Percentiles rank a stretch among this genome's conserved stretches.
Evolutionary conservation across 306 rosid species (phyloP).

Genomic region (Corylus avellana): DNA sequence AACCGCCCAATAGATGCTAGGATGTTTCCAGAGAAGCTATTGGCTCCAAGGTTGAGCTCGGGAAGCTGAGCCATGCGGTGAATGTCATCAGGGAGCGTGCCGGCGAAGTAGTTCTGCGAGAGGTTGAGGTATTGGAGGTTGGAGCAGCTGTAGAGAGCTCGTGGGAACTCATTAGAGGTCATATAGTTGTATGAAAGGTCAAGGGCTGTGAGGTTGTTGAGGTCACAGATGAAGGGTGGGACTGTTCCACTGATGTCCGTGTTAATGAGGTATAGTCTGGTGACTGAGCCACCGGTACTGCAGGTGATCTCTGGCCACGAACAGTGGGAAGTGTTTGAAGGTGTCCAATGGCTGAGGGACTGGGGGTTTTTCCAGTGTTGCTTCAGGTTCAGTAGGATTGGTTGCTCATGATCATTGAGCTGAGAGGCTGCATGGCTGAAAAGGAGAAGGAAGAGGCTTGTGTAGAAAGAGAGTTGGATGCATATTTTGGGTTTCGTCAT

Average conservation of each 20-base stretch:
- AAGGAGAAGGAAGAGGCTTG: conserved; percentile 29
- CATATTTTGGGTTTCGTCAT: no score
- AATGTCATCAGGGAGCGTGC: conserved; percentile 50
- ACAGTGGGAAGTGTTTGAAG: conserved; percentile 53
- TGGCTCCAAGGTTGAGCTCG: conserved; percentile 44
- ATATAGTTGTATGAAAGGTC: conserved; percentile 27
- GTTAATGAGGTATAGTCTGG: conserved; percentile 13
- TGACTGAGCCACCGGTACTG: conserved; percentile 41
- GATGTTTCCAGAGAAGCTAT: background rate
- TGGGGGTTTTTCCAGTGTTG: conserved; percentile 43
- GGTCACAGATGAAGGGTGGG: conserved; percentile 73
- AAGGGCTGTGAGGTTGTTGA: conserved; percentile 54
- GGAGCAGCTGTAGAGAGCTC: no score
- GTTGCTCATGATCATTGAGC: conserved; percentile 48
- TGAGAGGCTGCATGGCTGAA: conserved; percentile 36
- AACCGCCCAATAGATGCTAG: no score
- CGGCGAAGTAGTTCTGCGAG: conserved; percentile 46
- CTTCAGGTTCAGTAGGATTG: conserved; percentile 44
- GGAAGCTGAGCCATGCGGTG: conserved; percentile 37
- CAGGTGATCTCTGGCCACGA: conserved; percentile 61
- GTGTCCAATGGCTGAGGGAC: conserved; percentile 47
- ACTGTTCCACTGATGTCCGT: conserved; percentile 18
- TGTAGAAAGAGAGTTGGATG: background rate
- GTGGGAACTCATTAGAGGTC: no score
- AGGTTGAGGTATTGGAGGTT: conserved; percentile 35